Percentiles rank a stretch among this genome's conserved stretches.
Conservation (phyloP, 805 yeast species). For the Metschnikowia santaceciliae region DNA sequence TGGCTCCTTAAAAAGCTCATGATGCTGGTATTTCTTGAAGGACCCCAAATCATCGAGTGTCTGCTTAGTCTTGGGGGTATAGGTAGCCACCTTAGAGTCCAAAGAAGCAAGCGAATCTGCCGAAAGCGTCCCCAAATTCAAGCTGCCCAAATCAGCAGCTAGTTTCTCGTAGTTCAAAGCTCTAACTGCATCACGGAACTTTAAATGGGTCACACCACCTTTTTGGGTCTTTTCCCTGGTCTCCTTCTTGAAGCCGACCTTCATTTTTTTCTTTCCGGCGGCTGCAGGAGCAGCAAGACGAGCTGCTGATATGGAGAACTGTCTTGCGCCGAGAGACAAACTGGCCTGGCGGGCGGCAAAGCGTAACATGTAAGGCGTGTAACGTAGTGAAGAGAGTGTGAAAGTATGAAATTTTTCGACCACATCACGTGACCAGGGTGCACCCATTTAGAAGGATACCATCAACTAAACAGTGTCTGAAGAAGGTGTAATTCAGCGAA, state of each 20-base stretch:
- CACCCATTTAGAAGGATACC: not conserved
- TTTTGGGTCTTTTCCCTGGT: conserved; percentile 26
- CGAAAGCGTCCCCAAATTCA: conserved; percentile 13
- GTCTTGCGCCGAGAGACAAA: conserved; percentile 4
- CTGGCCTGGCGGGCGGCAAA: conserved; percentile 1
- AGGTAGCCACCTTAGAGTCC: conserved; percentile 27
- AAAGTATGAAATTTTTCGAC: conserved; percentile 1
- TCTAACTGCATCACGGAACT: conserved; percentile 36
- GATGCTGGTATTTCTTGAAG: conserved; percentile 62
- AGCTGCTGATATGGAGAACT: conserved; percentile 10
- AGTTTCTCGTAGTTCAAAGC: conserved; percentile 30
- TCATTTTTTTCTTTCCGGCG: conserved; percentile 21
- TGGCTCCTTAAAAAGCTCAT: conserved; percentile 59
- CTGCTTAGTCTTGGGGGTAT: conserved; percentile 37
- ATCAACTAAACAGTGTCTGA: not conserved
- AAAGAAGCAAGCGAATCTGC: conserved; percentile 10
- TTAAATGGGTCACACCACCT: conserved; percentile 41
- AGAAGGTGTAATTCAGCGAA: no score
- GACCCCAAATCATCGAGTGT: conserved; percentile 53
- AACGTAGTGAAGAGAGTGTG: not conserved
- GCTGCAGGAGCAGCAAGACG: conserved; percentile 16
- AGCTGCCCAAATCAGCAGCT: conserved; percentile 20
- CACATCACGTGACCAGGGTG: conserved; percentile 3
- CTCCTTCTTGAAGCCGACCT: conserved; percentile 21
- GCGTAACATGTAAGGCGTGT: conserved; percentile 1